Base-by-base conservation (phyloP, 2,329 filamentous ascomycete genomes). In the Aspergillus clavatus region DNA sequence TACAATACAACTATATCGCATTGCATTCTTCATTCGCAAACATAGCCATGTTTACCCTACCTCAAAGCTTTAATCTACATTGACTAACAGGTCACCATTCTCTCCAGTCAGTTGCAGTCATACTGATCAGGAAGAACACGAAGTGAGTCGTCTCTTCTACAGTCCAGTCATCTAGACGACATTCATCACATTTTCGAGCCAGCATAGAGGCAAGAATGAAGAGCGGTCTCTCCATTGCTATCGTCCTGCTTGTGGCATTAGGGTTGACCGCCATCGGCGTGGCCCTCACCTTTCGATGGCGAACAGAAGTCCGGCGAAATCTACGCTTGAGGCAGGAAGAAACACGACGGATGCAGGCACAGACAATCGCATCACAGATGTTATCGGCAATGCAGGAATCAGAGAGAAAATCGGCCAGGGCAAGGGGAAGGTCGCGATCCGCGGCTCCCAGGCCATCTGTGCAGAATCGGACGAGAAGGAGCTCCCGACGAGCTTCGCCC, bases 221-320 rank as follows among this genome's bases (percentile, higher is more conserved):
- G 7, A 36, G 38, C 7, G 57, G 56, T 31, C 10, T 42, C 12
- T 11, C 54, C 1, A 42, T 58, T n/a, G 50, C 43, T 1, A 16
- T 51, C 7, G 26, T 56, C 12, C 38, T 57, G 21, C 18, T 38
- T 8, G 31, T 48, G 5, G 27, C 42, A 7, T 12, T 55, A 4
- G 7, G 22, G 8, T 18, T 42, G 4, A 23, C 42, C 6, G 19
- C 27, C 1, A 26, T 47, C 11, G 50, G 38, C 0, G 53, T 44
- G 44, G 1, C 51, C 2, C 16, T 42, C 14, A n/a, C 26, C 2
- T 19, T 40, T 22, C 16, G 24, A 19, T 40, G 38, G 38, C 11
- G 26, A 24, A 22, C 23, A 19, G 24, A 29, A 19, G 22, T 40
- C 10, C 28, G 38, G 10, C n/a, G 24, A 11, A 29, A 21, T 18